These are phyloP conservation scores for Mallotus japonicus DNA, from an alignment of 441 rosid species.

Conservation along the genomic window DNA sequence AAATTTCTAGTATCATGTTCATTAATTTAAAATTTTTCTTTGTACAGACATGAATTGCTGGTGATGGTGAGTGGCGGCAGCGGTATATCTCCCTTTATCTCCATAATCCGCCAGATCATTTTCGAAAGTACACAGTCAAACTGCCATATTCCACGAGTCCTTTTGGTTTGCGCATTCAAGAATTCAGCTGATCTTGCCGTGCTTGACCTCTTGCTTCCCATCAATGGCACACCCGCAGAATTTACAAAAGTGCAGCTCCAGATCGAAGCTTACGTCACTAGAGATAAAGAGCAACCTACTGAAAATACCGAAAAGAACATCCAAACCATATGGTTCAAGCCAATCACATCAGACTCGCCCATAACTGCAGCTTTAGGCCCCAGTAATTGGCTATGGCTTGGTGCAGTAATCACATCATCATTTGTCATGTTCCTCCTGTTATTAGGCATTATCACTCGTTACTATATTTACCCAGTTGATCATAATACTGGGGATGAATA, in stretches of 20 bases:
- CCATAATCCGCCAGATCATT: slow-evolving; percentile 64
- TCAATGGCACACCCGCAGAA: slow-evolving; percentile 31
- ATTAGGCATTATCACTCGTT: slow-evolving; percentile 52
- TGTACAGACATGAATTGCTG: slow-evolving; percentile 52
- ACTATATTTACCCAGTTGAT: slow-evolving; percentile 56
- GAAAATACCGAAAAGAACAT: slow-evolving; percentile 24
- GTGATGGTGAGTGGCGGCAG: slow-evolving; percentile 92
- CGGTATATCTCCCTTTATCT: slow-evolving; percentile 80
- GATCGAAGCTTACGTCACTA: slow-evolving; percentile 71
- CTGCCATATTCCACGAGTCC: slow-evolving; percentile 43
- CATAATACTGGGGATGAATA: slow-evolving; percentile 25
- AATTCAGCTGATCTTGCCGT: slow-evolving; percentile 59
- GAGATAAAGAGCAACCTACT: slow-evolving; percentile 38
- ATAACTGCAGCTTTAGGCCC: slow-evolving; percentile 59
- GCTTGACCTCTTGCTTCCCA: slow-evolving; percentile 69
- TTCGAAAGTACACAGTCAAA: slow-evolving; percentile 36
- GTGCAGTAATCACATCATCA: slow-evolving; percentile 56
- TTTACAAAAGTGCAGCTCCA: slow-evolving; percentile 45
- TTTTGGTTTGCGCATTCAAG: slow-evolving; percentile 67
- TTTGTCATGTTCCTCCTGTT: slow-evolving; percentile 53
- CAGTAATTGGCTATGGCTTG: slow-evolving; percentile 74
- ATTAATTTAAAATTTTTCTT: background rate
- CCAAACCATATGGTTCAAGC: slow-evolving; percentile 55
- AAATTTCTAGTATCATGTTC: background rate
- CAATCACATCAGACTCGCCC: slow-evolving; percentile 48